Evolutionary conservation across 441 rosid genomes (phyloP).

Genomic region (Eruca vesicaria): DNA sequence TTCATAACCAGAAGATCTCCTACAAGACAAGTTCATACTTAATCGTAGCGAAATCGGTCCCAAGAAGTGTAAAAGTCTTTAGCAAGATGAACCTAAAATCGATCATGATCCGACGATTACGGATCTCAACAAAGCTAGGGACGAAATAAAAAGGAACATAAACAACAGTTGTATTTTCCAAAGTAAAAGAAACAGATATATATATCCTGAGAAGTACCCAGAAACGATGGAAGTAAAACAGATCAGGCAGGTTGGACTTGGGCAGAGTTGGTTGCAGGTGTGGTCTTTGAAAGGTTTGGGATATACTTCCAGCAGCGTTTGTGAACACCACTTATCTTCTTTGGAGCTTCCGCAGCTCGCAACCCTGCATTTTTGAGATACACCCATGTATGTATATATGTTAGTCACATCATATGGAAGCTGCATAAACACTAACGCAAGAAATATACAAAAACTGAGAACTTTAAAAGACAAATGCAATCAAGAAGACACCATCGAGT

Average conservation of each 20-base stretch:
- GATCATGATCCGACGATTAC: background rate
- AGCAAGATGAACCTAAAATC: background rate
- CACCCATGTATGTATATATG: background rate
- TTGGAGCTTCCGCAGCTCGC: slow-evolving; percentile 64
- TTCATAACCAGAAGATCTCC: background rate
- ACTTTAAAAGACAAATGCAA: background rate
- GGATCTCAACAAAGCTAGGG: slow-evolving; percentile 14
- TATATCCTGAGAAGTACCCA: slow-evolving; percentile 12
- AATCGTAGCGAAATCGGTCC: background rate
- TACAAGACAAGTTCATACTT: background rate
- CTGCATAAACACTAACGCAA: background rate
- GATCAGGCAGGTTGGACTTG: slow-evolving; percentile 45
- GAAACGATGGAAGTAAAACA: slow-evolving; percentile 4
- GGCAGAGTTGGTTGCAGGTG: slow-evolving; percentile 27
- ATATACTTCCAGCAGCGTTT: slow-evolving; percentile 94
- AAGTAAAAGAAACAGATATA: background rate
- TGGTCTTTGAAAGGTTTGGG: slow-evolving; percentile 45
- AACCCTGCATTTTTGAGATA: slow-evolving; percentile 45
- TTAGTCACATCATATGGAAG: slow-evolving; percentile 3
- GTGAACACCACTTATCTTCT: slow-evolving; percentile 91
- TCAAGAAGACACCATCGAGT: background rate
- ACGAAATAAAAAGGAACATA: background rate
- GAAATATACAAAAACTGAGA: background rate
- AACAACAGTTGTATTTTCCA: slow-evolving; percentile 6
- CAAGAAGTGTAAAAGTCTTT: background rate